Conservation (phyloP, 805 yeast species). For the Yarrowia alimentaria region DNA sequence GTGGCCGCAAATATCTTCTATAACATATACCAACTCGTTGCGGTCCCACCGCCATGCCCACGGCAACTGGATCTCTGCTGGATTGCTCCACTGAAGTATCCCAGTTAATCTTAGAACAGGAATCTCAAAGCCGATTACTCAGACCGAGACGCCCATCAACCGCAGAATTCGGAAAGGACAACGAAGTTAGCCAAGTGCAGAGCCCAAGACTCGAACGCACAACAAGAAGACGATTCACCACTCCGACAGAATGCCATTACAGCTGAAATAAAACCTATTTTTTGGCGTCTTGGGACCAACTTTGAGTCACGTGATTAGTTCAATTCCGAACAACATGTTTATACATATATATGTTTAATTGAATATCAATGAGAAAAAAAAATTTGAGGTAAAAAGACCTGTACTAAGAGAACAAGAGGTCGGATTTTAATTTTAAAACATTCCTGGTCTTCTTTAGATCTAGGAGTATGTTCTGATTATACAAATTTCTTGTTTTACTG, state of each 20-base stretch:
- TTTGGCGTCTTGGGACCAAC: no score
- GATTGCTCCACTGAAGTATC: constrained; percentile 28
- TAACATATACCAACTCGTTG: constrained; percentile 23
- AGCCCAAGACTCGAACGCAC: constrained; percentile 62
- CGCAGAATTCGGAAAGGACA: constrained; percentile 29
- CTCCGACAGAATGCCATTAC: constrained; percentile 86
- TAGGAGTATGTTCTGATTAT: no score
- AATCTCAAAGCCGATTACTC: constrained; percentile 28
- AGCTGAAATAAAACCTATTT: constrained; percentile 7
- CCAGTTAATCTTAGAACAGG: constrained; percentile 26
- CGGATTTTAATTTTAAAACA: no score
- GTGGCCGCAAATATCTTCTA: constrained; percentile 3
- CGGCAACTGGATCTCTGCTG: constrained; percentile 28
- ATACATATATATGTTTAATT: no score
- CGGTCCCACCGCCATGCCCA: constrained; percentile 28
- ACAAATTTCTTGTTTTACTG: no score
- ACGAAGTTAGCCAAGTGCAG: constrained; percentile 19
- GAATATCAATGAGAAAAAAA: no score
- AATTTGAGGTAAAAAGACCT: no score
- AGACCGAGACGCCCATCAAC: constrained; percentile 27
- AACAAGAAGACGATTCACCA: constrained; percentile 94
- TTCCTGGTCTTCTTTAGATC: no score
- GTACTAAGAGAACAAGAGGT: no score
- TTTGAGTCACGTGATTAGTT: no score
- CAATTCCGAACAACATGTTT: no score